A percentile compares a stretch with the other conserved stretches of the same genome.
Evolutionary conservation across 805 yeast species (phyloP).

Genomic region (Sporopachydermia lactativora): DNA sequence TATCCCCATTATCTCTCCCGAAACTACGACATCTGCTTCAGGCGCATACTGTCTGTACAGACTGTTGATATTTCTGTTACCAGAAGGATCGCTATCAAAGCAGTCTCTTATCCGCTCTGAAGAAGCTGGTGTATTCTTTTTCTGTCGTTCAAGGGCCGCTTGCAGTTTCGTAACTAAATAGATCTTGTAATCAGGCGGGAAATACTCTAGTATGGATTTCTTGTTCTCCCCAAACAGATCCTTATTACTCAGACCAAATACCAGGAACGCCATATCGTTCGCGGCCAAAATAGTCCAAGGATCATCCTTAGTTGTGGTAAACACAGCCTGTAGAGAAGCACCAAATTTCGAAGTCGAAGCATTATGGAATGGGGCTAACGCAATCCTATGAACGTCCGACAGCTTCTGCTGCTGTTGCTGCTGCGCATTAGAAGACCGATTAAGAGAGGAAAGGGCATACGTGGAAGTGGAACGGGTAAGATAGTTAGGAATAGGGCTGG

Average conservation of each 20-base stretch:
- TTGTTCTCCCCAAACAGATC: slow-evolving; percentile 29
- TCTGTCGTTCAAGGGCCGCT: not conserved
- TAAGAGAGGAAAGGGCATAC: slow-evolving; percentile 2
- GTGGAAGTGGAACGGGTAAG: slow-evolving; percentile 7
- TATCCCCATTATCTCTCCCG: slow-evolving; percentile 80
- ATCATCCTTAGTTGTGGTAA: slow-evolving; percentile 56
- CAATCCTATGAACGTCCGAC: slow-evolving; percentile 4
- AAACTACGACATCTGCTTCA: slow-evolving; percentile 39
- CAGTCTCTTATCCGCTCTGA: not conserved
- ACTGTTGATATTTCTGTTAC: not conserved
- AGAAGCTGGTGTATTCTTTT: slow-evolving; percentile 9
- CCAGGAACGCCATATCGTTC: slow-evolving; percentile 77
- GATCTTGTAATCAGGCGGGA: slow-evolving; percentile 61
- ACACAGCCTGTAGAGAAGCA: slow-evolving; percentile 66
- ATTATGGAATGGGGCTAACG: slow-evolving; percentile 36
- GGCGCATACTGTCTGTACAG: slow-evolving; percentile 2
- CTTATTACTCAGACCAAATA: slow-evolving; percentile 66
- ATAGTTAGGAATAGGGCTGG: slow-evolving; percentile 12
- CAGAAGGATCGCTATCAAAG: not conserved
- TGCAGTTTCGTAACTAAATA: slow-evolving; percentile 46
- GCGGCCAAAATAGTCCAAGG: slow-evolving; percentile 81
- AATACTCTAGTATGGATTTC: slow-evolving; percentile 57
- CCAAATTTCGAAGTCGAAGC: slow-evolving; percentile 54
- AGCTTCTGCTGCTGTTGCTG: slow-evolving; percentile 8
- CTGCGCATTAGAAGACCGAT: slow-evolving; percentile 8